These are phyloP conservation scores for Wickerhamomyces rabaulensis DNA, from an alignment of 805 yeast species.

Conservation along the genomic window DNA sequence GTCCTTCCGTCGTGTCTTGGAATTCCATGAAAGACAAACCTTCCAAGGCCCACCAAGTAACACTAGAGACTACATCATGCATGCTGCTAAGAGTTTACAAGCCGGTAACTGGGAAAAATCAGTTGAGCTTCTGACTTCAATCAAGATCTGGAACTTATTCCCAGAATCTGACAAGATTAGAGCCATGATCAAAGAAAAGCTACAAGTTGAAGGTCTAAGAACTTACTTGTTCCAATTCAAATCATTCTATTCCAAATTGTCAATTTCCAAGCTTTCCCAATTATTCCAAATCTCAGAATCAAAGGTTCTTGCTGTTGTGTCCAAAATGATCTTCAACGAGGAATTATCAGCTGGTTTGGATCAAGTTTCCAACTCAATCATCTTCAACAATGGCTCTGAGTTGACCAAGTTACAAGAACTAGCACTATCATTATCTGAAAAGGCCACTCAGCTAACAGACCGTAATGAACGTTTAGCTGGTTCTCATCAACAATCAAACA, in stretches of 20 bases:
- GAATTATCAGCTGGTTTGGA: conserved; percentile 76
- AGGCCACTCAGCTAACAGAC: conserved; percentile 71
- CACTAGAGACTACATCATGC: conserved; percentile 87
- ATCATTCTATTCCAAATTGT: conserved; percentile 66
- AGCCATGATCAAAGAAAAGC: conserved; percentile 66
- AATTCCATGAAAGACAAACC: conserved; percentile 88
- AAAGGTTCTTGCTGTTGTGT: conserved; percentile 57
- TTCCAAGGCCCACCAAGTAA: conserved; percentile 98
- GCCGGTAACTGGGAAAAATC: conserved; percentile 87
- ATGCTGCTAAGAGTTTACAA: conserved; percentile 84
- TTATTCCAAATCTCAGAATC: conserved; percentile 59
- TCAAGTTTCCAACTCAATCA: conserved; percentile 55
- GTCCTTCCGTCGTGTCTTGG: conserved; percentile 86
- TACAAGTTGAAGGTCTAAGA: conserved; percentile 87
- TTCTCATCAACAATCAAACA: conserved; percentile 41
- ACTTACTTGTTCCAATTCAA: conserved; percentile 89
- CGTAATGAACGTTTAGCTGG: conserved; percentile 80
- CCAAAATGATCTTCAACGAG: conserved; percentile 70
- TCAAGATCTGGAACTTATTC: conserved; percentile 83
- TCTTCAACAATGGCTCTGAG: conserved; percentile 73
- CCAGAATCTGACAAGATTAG: conserved; percentile 63
- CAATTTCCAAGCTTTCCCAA: conserved; percentile 57
- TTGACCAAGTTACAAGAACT: conserved; percentile 82
- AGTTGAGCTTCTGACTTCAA: conserved; percentile 61
- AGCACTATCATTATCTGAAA: conserved; percentile 79